Percentiles rank a stretch among this genome's conserved stretches.
Conservation (phyloP, 2,329 filamentous ascomycete genomes). For the Scedosporium apiospermum region DNA sequence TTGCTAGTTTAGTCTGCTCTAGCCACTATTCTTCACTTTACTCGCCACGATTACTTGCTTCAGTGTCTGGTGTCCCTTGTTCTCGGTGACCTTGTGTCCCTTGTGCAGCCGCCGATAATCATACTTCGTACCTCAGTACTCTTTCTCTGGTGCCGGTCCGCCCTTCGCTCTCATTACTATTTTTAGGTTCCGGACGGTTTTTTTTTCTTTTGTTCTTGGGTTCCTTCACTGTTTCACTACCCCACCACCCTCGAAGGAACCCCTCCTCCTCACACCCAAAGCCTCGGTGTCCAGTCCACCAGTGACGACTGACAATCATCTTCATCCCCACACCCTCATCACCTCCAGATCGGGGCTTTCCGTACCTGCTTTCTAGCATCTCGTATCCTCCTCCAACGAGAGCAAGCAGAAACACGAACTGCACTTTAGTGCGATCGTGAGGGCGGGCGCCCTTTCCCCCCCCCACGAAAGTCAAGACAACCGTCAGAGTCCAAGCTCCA, state of each 20-base stretch:
- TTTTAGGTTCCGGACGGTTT: background rate
- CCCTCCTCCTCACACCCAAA: background rate
- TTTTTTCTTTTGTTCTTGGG: background rate
- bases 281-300: background rate
- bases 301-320: background rate
- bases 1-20: no score
- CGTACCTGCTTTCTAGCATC: background rate
- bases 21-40: no score
- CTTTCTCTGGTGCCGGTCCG: no score
- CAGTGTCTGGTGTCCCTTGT: no score
- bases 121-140: no score
- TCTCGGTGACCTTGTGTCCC: no score
- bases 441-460: no score
- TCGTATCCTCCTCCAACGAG: constrained; percentile 1
- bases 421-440: background rate
- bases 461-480: no score
- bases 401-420: background rate
- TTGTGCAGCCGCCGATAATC: no score
- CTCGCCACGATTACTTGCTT: no score
- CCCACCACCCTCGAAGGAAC: background rate
- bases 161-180: background rate
- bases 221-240: constrained; percentile 8
- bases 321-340: background rate
- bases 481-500: no score
- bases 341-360: background rate